Conservation (phyloP, 176 grass and related monocot species). For the Rhynchospora tenuis region DNA sequence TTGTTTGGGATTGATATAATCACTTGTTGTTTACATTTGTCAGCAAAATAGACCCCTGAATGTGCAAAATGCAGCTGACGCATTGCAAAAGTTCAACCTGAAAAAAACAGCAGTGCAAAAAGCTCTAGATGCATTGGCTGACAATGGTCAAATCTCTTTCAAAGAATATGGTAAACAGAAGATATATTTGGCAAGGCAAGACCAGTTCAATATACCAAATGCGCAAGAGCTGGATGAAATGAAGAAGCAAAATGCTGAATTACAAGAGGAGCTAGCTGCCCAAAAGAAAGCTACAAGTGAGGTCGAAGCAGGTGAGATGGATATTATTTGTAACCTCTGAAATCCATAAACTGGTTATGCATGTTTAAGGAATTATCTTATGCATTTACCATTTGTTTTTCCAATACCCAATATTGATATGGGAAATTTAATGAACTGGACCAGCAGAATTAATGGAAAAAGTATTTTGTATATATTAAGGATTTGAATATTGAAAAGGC, state of each 20-base stretch:
- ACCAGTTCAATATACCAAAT: constrained; percentile 88
- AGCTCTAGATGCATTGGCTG: constrained; percentile 70
- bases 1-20: not conserved
- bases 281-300: constrained; percentile 81
- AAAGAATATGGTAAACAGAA: constrained; percentile 99
- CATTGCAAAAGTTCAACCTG: constrained; percentile 89
- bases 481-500: not conserved
- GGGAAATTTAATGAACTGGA: not conserved
- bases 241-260: constrained; percentile 71
- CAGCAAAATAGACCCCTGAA: constrained; percentile 99
- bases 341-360: not conserved
- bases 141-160: constrained; percentile 86
- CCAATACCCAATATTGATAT: not conserved
- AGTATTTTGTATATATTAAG: not conserved
- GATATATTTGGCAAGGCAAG: constrained; percentile 91
- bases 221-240: constrained; percentile 82
- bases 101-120: constrained; percentile 96
- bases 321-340: not conserved
- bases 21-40: constrained; percentile 20
- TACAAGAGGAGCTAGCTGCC: constrained; percentile 59
- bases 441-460: not conserved
- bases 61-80: constrained; percentile 87
- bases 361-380: not conserved
- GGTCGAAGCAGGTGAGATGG: constrained; percentile 65
- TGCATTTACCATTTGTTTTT: not conserved